phyloP scores from a whole-genome alignment of 2,329 filamentous ascomycete species.

The Leptographium galeiforme region DNA sequence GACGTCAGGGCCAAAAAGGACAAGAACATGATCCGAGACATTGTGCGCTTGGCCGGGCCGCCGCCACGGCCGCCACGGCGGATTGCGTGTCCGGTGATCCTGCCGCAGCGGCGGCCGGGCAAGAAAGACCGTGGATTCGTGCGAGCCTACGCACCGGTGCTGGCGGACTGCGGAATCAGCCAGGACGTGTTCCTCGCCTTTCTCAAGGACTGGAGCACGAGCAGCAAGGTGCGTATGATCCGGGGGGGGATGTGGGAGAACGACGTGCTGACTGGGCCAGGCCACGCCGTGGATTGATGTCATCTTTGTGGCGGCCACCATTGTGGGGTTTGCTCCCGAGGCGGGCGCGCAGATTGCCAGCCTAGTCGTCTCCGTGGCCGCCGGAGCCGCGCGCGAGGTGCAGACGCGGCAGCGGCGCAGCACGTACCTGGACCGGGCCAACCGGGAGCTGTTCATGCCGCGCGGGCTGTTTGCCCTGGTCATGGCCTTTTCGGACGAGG shows the following conservation, averaged over 20 bases:
- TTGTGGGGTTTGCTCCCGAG: slow-evolving; percentile 16
- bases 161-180: slow-evolving; percentile 20
- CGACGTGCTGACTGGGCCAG: no score
- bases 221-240: slow-evolving; percentile 5
- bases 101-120: slow-evolving; percentile 24
- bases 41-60: slow-evolving; percentile 10
- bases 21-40: neutral
- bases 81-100: slow-evolving; percentile 21
- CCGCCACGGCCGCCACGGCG: slow-evolving; percentile 6
- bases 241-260: no score
- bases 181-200: slow-evolving; percentile 23
- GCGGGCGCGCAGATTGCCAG: slow-evolving; percentile 17
- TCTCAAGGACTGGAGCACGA: slow-evolving; percentile 18
- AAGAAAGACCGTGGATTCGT: slow-evolving; percentile 23
- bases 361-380: slow-evolving; percentile 14
- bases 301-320: slow-evolving; percentile 11
- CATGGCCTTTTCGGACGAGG: slow-evolving; percentile 16
- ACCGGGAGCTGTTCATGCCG: slow-evolving; percentile 18
- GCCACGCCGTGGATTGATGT: slow-evolving; percentile 13
- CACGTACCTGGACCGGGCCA: slow-evolving; percentile 17
- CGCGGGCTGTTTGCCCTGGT: slow-evolving; percentile 18
- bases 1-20: slow-evolving; percentile 11
- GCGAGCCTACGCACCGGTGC: slow-evolving; percentile 23
- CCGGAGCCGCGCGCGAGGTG: slow-evolving; percentile 15
- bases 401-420: slow-evolving; percentile 15